Evolutionary conservation across 2,329 filamentous ascomycete genomes (phyloP), one percentile per base, ranked within the genome.

Genomic region (Sclerotinia minor): DNA sequence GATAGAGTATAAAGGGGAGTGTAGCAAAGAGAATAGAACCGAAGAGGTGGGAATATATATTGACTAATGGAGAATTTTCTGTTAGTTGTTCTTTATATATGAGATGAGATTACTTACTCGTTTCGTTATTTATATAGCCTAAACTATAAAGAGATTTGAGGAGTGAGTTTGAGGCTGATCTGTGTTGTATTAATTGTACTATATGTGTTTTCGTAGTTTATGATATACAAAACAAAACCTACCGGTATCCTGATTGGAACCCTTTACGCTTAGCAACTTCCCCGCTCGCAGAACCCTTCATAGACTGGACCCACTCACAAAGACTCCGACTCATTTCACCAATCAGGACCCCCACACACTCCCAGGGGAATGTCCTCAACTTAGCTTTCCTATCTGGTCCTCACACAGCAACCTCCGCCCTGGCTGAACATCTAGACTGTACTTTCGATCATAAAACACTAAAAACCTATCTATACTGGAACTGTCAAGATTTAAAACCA

Each of bases 11-110:
- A 47, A 75, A 73, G 5, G 78, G 61, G 50, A 79, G 68, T 26
- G 45, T 52, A 2, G 49, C 58, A n/a, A 78, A 78, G 24, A 76
- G 47, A 9, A 81, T 49, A 5, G 77, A 79, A 0, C 83, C 83
- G 2, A 84, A 70, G 4, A 84, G 76, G 71, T 82, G 80, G 21
- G 80, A 79, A 69, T 77, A 80, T 63, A 82, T 81, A 69, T 81
- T 82, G 68, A 78, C 72, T 41, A 41, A 38, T 2, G 77, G 6
- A 44, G 73, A 70, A 80, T 79, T 45, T 15, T 24, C 45, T 67
- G 80, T 81, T 5, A 32, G 5, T n/a, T 15, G 13, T 26, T 26
- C 7, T 72, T 53, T 0, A 3, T 0, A 44, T 2, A 35, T 11
- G 15, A 29, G 0, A n/a, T 3, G 4, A 8, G 21, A 44, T 29